Base-by-base conservation (phyloP, 176 grass and related monocot genomes). In the Pharus latifolius region DNA sequence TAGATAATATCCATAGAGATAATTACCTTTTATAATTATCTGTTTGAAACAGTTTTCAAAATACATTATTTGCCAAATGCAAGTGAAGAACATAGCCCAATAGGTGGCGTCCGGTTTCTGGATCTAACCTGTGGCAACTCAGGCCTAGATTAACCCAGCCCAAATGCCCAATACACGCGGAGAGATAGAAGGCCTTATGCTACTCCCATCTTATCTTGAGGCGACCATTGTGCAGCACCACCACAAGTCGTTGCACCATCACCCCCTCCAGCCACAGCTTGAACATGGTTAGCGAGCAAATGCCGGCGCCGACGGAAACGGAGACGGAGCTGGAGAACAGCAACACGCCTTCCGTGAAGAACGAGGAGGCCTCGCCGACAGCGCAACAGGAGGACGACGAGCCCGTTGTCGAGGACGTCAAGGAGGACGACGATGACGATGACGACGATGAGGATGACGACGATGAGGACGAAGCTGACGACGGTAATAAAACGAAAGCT, bases 321-420 rank as follows among this genome's bases (percentile, higher is more conserved):
- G 72, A 48, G 61, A 10, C 32, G 34, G 76, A 88, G 76, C 10
- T 84, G 52, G 65, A 70, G 55, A 80, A 49, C 49, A 32, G 0
- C 42, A 75, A 72, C n/a, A 13, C 49, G 35, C 47, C 23, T 19
- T 24, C 75, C 30, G 27, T 73, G 20, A 58, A 84, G 52, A 49
- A 34, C 51, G 59, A 80, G 22, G 70, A 72, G 51, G 32, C 45
- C 30, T 20, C 17, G 42, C 53, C 49, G 54, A 31, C 42, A 26
- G 37, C 10, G 5, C 51, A 72, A 54, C 24, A 23, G 23, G 73
- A 88, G 7, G 78, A 89, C 26, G 79, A 83, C 28, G 82, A 76
- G 6, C 91, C 91, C 24, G 61, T 89, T 7, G 80, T 94, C 48
- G 91, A 94, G 78, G 91, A 94, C 55, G 75, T 80, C 22, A 87